Percentiles rank a stretch among this genome's conserved stretches.
These are phyloP conservation scores for Camellia lanceoleosa DNA, from an alignment of 148 eudicot species.

Conservation along the genomic window DNA sequence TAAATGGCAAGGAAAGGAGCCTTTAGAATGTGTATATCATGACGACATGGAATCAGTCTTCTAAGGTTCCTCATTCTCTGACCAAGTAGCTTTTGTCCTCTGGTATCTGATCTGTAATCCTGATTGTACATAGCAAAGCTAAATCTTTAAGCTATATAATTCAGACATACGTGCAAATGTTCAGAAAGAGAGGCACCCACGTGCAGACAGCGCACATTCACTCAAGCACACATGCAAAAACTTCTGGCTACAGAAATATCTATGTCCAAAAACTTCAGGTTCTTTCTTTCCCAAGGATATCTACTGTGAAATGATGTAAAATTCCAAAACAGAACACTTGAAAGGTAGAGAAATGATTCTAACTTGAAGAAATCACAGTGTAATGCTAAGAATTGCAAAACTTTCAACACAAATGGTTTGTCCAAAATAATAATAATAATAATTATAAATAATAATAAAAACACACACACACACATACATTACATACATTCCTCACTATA, in stretches of 20 bases:
- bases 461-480: neutral
- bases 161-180: neutral
- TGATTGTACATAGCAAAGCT: conserved; percentile 32
- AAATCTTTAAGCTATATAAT: conserved; percentile 14
- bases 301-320: neutral
- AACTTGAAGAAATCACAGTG: conserved; percentile 2
- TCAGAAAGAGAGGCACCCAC: neutral
- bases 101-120: conserved; percentile 88
- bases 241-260: neutral
- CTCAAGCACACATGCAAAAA: neutral
- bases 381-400: neutral
- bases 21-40: conserved; percentile 56
- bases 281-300: neutral
- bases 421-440: neutral
- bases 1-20: conserved; percentile 57
- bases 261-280: neutral
- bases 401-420: neutral
- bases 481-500: neutral
- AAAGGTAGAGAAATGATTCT: neutral
- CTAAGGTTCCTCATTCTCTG: conserved; percentile 60
- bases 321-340: neutral
- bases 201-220: neutral
- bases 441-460: too few relatives aligned
- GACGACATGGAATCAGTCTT: conserved; percentile 53
- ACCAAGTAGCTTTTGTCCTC: conserved; percentile 64